phyloP scores from a whole-genome alignment of 2,329 filamentous ascomycete species.

The Talaromyces sp. region DNA sequence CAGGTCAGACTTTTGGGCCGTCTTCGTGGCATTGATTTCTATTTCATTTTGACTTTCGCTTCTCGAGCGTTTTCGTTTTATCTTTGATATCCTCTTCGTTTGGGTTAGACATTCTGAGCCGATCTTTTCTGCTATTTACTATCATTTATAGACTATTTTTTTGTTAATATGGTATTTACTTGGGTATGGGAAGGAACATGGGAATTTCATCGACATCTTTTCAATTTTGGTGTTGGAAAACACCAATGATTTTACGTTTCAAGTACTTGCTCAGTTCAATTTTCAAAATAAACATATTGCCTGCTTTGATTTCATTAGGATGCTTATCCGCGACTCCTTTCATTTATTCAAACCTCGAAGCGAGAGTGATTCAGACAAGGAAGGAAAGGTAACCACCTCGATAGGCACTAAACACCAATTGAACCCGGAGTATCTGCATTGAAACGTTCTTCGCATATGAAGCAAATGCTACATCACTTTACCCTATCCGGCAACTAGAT shows the following conservation, averaged over 20 bases:
- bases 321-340: neutral
- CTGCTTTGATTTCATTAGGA: neutral
- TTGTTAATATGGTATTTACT: constrained; percentile 1
- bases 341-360: neutral
- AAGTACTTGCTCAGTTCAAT: neutral
- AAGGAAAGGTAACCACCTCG: neutral
- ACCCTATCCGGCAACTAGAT: neutral
- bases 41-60: neutral
- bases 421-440: neutral
- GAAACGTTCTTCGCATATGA: neutral
- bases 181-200: neutral
- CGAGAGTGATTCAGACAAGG: neutral
- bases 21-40: constrained; percentile 10
- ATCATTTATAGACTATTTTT: neutral
- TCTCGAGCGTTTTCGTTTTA: neutral
- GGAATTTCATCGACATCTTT: neutral
- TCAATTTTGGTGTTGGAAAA: neutral
- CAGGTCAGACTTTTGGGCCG: constrained; percentile 14
- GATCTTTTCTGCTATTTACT: neutral
- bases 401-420: neutral
- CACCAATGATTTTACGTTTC: neutral
- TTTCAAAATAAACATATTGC: neutral
- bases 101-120: neutral
- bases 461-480: constrained; percentile 8
- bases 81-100: neutral